These are phyloP conservation scores for Trichosporon faecale DNA, from an alignment of 1,284 basidiomycete genomes.

Conservation along the genomic window DNA sequence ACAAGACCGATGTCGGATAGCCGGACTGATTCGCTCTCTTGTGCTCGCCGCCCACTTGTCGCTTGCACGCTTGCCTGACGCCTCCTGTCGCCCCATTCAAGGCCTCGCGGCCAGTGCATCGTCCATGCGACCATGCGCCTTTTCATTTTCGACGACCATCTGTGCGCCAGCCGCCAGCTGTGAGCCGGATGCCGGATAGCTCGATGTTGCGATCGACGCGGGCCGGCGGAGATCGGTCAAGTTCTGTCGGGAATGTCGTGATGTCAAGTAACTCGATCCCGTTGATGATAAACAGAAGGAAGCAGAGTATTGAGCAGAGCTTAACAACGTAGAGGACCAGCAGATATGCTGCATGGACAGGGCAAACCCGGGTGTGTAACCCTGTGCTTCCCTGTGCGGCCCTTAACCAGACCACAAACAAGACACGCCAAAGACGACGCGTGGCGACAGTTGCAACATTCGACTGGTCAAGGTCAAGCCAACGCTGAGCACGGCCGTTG, in stretches of 20 bases:
- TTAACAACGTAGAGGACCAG: not conserved
- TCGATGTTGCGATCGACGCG: not conserved
- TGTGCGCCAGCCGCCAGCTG: not conserved
- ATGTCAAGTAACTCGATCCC: not conserved
- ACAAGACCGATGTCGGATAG: conserved; percentile 2
- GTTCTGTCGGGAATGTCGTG: not conserved
- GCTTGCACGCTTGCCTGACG: not conserved
- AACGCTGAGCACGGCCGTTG: not conserved
- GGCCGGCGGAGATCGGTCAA: not conserved
- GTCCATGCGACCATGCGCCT: not conserved
- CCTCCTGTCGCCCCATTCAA: not conserved
- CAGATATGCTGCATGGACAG: not conserved
- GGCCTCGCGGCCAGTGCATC: not conserved
- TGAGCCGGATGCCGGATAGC: not conserved
- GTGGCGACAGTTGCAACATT: not conserved
- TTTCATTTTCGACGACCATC: not conserved
- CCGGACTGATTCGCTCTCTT: not conserved
- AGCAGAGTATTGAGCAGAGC: not conserved
- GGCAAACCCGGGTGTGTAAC: not conserved
- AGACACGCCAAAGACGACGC: not conserved
- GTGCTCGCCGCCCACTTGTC: not conserved
- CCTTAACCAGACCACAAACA: not conserved
- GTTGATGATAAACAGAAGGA: too few relatives aligned
- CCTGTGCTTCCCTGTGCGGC: not conserved
- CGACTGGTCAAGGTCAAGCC: not conserved